Evolutionary conservation across 2,329 filamentous ascomycete species (phyloP), one percentile per base, ranked within the genome.

Genomic region (Dothistroma pini): DNA sequence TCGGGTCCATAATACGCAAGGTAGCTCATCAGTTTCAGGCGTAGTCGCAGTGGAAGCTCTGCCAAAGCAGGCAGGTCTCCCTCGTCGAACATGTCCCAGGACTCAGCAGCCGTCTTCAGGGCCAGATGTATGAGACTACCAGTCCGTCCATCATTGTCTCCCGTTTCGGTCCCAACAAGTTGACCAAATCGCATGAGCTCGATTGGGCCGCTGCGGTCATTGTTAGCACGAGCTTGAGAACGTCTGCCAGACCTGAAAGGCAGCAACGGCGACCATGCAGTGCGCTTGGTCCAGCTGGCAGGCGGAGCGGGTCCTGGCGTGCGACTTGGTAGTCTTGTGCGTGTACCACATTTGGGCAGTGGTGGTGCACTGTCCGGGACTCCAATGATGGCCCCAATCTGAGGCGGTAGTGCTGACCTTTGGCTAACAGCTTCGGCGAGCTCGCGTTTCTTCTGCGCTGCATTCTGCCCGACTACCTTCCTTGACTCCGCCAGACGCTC

Each of bases 1-100:
- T 74, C 68, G 0, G 76, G 73, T 1, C 80, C 79, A 66, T 84
- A 84, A 14, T 78, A 70, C 4, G 80, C 77, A 32, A 87, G 68
- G 69, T 87, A 87, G 64, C 81, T 84, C 25, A 88, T 69, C 35
- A 88, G 65, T 1, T 78, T 71, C 62, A 81, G 74, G 65, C 84
- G 84, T 6, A 85, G 67, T 47, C 77, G 76, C 16, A 76, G 72
- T 0, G 85, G 83, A 12, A 87, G 67, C 12, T 80, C 75, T 1
- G 77, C 75, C 2, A 88, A 71, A 54, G 82, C 83, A 19, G 81
- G 74, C 58, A 82, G 80, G 66, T 87, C 84, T 64, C 85, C 85
- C 56, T 82, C 78, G 29, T 82, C 71, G 62, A 87, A 79, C 72
- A 80, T 80, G 10, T 77, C 71, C 85, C 85, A 88, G 25, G 84